Base-by-base conservation (phyloP, 1,284 basidiomycete genomes). In the Tausonia pullulans region DNA sequence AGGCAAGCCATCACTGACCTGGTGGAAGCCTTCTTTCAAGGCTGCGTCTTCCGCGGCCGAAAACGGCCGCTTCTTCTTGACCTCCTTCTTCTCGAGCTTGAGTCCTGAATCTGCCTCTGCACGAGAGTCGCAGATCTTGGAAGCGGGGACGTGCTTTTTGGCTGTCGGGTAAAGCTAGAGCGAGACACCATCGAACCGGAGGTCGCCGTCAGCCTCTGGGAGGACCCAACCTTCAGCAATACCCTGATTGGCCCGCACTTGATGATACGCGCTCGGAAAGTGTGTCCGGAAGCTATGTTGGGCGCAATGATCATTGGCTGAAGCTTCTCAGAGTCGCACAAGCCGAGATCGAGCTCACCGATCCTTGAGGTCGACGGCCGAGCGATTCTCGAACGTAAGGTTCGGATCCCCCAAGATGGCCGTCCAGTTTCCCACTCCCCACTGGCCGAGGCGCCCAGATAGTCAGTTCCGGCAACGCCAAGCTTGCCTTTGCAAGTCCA, bases 1-100 rank as follows among this genome's bases (percentile, higher is more conserved):
- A 7, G 39, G 49, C 10, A n/a, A 16, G 0, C 1, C 27, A 27
- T 4, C 2, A 58, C 57, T 52, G 3, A 61, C 60, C 51, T 53
- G 60, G 11, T 61, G 50, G 40, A 52, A 61, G 27, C 60, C 60
- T 44, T 41, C 10, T 51, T 61, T 61, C 41, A 61, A n/a, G 5
- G 60, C 60, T 14, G 45, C 6, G 39, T 61, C 60, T 27, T 61
- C 60, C 14, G 49, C 50, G 9, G 49, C 40, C 41, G 60, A 53
- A n/a, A 61, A 61, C 7, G 60, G 46, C 6, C 60, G 27, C 51
- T 61, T 61, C 60, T 61, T 61, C 51, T 61, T 61, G 46, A 44
- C 51, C 11, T 61, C 60, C 51, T 61, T 61, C 51, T 61, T 61
- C 51, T 61, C 60, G 43, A 61, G 41, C 10, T 39, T 52, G 41